These are phyloP conservation scores for Suillus sp. DNA, from an alignment of 768 basidiomycete species.

Conservation along the genomic window DNA sequence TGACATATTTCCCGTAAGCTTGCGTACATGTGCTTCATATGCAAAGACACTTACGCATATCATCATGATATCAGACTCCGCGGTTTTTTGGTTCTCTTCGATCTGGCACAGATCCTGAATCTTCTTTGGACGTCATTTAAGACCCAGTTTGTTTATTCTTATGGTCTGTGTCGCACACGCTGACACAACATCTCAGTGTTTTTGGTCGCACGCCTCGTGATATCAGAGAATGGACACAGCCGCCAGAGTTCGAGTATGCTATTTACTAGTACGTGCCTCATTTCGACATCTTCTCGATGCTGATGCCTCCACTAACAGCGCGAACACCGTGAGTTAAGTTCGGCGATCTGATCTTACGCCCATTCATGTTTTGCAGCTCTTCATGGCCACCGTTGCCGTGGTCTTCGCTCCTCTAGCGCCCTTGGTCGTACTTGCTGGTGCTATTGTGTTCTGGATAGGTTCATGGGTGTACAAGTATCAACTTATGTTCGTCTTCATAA, in stretches of 20 bases:
- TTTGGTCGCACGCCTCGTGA: slow-evolving; percentile 91
- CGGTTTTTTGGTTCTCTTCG: slow-evolving; percentile 93
- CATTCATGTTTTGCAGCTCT: slow-evolving; percentile 50
- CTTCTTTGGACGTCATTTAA: slow-evolving; percentile 83
- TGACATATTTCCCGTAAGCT: slow-evolving; percentile 91
- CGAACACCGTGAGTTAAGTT: slow-evolving; percentile 53
- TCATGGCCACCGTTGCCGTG: slow-evolving; percentile 91
- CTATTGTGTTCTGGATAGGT: slow-evolving; percentile 84
- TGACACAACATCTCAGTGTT: slow-evolving; percentile 42
- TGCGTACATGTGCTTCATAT: slow-evolving; percentile 5
- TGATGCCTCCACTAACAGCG: slow-evolving; percentile 34
- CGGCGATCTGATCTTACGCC: background rate
- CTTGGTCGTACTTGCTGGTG: slow-evolving; percentile 80
- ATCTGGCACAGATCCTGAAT: slow-evolving; percentile 94
- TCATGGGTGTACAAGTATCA: slow-evolving; percentile 95
- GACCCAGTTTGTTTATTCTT: slow-evolving; percentile 58
- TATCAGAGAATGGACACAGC: slow-evolving; percentile 87
- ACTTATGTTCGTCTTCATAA: slow-evolving; percentile 90
- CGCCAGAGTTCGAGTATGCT: slow-evolving; percentile 86
- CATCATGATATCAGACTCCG: slow-evolving; percentile 58
- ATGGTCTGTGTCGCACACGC: background rate
- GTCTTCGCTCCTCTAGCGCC: slow-evolving; percentile 96
- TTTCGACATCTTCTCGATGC: slow-evolving; percentile 7
- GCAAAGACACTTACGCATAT: slow-evolving; percentile 13
- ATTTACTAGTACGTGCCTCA: slow-evolving; percentile 69